phyloP scores from a whole-genome alignment of 345 rosid species.

The Carallia brachiata region DNA sequence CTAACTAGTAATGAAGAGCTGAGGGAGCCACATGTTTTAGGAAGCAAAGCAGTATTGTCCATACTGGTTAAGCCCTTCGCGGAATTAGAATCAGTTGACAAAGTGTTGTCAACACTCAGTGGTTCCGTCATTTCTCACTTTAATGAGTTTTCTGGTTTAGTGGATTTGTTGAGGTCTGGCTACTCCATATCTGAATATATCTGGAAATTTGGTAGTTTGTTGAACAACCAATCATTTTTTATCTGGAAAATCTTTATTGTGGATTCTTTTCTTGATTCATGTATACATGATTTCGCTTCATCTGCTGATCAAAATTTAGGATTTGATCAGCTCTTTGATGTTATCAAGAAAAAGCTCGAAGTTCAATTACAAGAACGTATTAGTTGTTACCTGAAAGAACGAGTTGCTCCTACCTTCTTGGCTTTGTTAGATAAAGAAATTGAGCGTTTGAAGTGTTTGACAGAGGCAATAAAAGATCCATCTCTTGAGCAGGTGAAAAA shows the following conservation, averaged over 20 bases:
- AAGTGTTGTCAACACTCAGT: conserved; percentile 42
- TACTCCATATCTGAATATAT: conserved; percentile 49
- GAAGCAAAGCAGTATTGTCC: conserved; percentile 58
- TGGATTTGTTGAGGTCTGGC: conserved; percentile 53
- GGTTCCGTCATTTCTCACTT: conserved; percentile 38
- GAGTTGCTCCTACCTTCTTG: conserved; percentile 56
- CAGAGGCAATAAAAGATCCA: conserved; percentile 42
- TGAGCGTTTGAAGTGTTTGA: conserved; percentile 48
- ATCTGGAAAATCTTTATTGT: conserved; percentile 80
- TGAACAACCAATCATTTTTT: conserved; percentile 62
- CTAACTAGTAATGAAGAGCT: conserved; percentile 47
- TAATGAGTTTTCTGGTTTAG: conserved; percentile 44
- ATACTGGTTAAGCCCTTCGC: conserved; percentile 57
- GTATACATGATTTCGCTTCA: conserved; percentile 69
- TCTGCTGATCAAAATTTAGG: conserved; percentile 76
- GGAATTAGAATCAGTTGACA: conserved; percentile 63
- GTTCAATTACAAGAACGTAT: conserved; percentile 70
- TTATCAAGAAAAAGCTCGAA: conserved; percentile 71
- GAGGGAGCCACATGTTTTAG: conserved; percentile 42
- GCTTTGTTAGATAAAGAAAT: conserved; percentile 62
- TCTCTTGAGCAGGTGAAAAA: conserved; percentile 40
- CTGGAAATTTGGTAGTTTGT: conserved; percentile 66
- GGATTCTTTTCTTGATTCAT: conserved; percentile 79
- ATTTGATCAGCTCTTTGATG: conserved; percentile 75
- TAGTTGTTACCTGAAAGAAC: conserved; percentile 55